Evolutionary conservation across 805 yeast species (phyloP).

Genomic region (Lipomyces japonicus): DNA sequence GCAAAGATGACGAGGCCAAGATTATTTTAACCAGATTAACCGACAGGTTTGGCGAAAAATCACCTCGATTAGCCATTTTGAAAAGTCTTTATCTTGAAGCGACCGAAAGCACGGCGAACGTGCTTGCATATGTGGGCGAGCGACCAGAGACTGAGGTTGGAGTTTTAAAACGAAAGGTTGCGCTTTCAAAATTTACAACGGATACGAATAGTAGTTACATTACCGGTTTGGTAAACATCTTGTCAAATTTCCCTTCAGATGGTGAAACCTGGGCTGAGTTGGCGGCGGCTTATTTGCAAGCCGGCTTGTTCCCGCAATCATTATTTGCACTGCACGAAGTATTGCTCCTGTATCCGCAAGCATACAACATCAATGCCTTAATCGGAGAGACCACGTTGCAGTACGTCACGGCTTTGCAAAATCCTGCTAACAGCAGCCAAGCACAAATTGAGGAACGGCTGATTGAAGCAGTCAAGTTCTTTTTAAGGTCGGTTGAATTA

Average conservation of each 20-base stretch:
- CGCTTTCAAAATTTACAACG: constrained; percentile 32
- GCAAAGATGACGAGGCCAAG: constrained; percentile 69
- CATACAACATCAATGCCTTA: constrained; percentile 61
- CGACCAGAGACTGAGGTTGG: constrained; percentile 34
- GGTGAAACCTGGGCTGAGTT: constrained; percentile 74
- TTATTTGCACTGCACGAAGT: constrained; percentile 68
- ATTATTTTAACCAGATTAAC: constrained; percentile 56
- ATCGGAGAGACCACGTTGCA: constrained; percentile 51
- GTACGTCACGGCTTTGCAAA: constrained; percentile 23
- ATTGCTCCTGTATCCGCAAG: constrained; percentile 61
- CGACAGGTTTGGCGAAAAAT: constrained; percentile 59
- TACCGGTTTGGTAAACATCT: constrained; percentile 49
- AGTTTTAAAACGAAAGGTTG: constrained; percentile 36
- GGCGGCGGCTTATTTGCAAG: constrained; percentile 55
- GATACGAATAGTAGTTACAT: constrained; percentile 46
- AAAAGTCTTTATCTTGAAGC: constrained; percentile 57
- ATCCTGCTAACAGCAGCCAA: constrained; percentile 19
- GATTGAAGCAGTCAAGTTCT: constrained; percentile 44
- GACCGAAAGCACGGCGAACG: constrained; percentile 42
- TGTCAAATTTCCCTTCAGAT: constrained; percentile 71
- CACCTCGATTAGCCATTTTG: constrained; percentile 56
- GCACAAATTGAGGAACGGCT: constrained; percentile 30
- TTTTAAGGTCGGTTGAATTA: constrained; percentile 70
- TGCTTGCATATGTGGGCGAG: constrained; percentile 40
- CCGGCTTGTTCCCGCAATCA: constrained; percentile 66